phyloP scores from a whole-genome alignment of 306 rosid genomes.

The Trichosanthes truncata region DNA sequence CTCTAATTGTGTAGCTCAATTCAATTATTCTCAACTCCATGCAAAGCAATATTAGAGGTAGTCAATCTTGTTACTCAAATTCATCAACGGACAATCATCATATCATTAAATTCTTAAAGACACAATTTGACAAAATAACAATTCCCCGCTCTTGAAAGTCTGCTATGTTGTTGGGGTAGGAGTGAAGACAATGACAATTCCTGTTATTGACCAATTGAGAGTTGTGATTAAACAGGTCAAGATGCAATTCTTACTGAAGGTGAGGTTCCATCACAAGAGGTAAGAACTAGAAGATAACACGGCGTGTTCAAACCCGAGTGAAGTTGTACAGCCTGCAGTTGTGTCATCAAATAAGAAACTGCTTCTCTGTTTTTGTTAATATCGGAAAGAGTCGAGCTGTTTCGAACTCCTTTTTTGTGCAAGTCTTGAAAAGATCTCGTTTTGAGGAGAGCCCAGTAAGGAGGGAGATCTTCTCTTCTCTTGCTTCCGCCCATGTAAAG shows the following conservation, averaged over 20 bases:
- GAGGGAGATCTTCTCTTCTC: slow-evolving; percentile 29
- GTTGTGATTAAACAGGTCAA: slow-evolving; percentile 46
- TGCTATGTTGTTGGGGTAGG: too few relatives aligned
- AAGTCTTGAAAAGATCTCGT: slow-evolving; percentile 39
- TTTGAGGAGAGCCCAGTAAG: slow-evolving; percentile 31
- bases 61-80: not conserved
- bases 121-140: not conserved
- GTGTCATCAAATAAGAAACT: slow-evolving; percentile 8
- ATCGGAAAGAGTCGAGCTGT: not conserved
- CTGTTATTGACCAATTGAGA: not conserved
- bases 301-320: slow-evolving; percentile 10
- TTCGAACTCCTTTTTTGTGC: not conserved
- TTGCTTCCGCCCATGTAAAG: slow-evolving; percentile 14
- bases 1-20: not conserved
- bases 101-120: not conserved
- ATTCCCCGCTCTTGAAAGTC: not conserved
- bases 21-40: not conserved
- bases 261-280: slow-evolving; percentile 77
- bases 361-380: not conserved
- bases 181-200: not conserved
- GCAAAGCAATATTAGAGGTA: not conserved
- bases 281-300: slow-evolving; percentile 28
- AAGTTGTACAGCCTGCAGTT: slow-evolving; percentile 8
- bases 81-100: not conserved
- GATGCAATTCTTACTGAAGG: slow-evolving; percentile 92